Base-by-base conservation (phyloP, 306 rosid species). In the Acmispon strigosus region DNA sequence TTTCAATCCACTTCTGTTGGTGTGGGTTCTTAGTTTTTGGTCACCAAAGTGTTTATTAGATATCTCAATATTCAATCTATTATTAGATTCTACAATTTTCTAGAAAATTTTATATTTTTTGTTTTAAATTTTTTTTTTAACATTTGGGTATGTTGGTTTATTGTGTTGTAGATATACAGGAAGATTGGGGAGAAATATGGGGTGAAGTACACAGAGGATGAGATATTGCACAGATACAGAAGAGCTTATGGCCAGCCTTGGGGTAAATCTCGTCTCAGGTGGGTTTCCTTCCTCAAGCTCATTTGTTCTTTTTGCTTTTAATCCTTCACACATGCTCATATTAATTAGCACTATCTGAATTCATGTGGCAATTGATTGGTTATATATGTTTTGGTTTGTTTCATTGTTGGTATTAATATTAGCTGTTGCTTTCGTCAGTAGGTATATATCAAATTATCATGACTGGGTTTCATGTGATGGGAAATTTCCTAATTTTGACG, bases 201-300 rank as follows among this genome's bases (percentile, higher is more conserved):
- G 0, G 97, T 93, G 75, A 69, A 87, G 45, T 93, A 72, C 71
- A 88, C 98, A 3, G 98, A 94, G 85, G 79, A 83, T 15, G 98
- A 94, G 80, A 94, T 90, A 80, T 81, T 94, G 57, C 32, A 76
- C 74, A 84, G 97, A 81, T 94, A 89, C 75, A 85, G 98, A 89
- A 85, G 89, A 66, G 98, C 98, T 57, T 94, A 94, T 45, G 73
- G 77, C 62, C 88, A 90, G 83, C 98, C 98, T 18, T 94, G 98
- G 98, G 97, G 98, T 8, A 76, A 82, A 88, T 90, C 98, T 75
- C 94, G 97, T 57, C 92, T 94, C 78, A 93, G 98, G 98, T 90
- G 42, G 6, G 75, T 66, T 36, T 54, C 24, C 12, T 9, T 16
- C 15, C 80, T 74, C 15, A 18, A 36, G 1, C 43, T 39, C 29